phyloP scores from a whole-genome alignment of 2,329 filamentous ascomycete species.

The Daldinia sp. region DNA sequence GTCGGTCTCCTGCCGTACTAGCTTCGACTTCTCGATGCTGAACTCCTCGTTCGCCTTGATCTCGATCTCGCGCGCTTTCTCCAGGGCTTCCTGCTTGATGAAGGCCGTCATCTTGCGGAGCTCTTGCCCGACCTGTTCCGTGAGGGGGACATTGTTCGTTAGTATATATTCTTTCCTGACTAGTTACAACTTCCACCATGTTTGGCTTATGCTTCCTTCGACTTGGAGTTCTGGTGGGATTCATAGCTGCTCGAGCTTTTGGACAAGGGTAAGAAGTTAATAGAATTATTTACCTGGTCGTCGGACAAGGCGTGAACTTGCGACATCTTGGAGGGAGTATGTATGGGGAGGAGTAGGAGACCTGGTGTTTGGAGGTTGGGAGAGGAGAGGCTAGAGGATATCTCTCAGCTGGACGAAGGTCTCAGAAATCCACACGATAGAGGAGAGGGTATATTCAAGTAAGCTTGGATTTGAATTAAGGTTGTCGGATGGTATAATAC shows the following conservation, averaged over 20 bases:
- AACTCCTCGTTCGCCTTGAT: conserved; percentile 99
- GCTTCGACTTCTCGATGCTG: conserved; percentile 98
- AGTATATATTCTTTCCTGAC: neutral
- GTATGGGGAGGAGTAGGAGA: conserved; percentile 16
- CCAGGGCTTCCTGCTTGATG: conserved; percentile 97
- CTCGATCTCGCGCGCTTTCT: conserved; percentile 97
- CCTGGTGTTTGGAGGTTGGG: conserved; percentile 49
- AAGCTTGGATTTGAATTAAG: neutral
- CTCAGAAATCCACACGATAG: conserved; percentile 22
- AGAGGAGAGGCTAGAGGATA: conserved; percentile 28
- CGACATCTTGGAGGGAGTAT: conserved; percentile 75
- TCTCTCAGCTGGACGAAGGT: conserved; percentile 17
- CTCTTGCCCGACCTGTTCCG: conserved; percentile 89
- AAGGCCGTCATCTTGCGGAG: conserved; percentile 99
- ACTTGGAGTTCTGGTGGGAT: conserved; percentile 36
- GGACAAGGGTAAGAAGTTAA: conserved; percentile 21
- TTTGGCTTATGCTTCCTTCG: neutral
- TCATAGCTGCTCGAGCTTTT: conserved; percentile 17
- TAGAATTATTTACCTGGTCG: conserved; percentile 78
- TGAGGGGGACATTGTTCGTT: conserved; percentile 5
- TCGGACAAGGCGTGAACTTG: conserved; percentile 95
- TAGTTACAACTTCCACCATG: neutral
- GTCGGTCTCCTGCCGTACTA: conserved; percentile 94
- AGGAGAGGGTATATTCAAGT: neutral
- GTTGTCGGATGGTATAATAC: conserved; percentile 5